Evolutionary conservation across 225 moss, liverwort and hornwort species (phyloP).

Genomic region (Physcomitrium patens): DNA sequence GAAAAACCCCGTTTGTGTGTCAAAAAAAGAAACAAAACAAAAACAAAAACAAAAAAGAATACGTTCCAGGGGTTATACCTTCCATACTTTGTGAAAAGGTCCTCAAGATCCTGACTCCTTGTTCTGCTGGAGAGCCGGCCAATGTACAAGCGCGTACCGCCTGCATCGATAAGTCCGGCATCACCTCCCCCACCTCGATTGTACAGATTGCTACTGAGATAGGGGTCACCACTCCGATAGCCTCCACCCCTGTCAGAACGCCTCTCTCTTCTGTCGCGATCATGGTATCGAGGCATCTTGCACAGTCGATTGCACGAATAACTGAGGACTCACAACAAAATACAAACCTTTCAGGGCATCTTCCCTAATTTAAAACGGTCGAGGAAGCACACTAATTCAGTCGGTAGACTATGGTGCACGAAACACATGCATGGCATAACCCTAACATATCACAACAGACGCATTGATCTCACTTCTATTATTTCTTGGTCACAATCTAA

Average conservation of each 20-base stretch:
- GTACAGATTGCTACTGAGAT: slow-evolving; percentile 18
- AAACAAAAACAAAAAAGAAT: no score
- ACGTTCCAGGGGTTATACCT: slow-evolving; percentile 39
- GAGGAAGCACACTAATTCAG: background rate
- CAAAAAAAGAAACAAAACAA: no score
- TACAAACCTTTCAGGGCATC: background rate
- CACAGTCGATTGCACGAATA: background rate
- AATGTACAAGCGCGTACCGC: slow-evolving; percentile 80
- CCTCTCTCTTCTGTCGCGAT: slow-evolving; percentile 54
- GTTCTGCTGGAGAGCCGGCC: slow-evolving; percentile 84
- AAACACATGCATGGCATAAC: background rate
- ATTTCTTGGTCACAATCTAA: no score
- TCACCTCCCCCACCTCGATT: slow-evolving; percentile 26
- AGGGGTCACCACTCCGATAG: slow-evolving; percentile 42
- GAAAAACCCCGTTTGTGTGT: no score
- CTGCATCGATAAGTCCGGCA: slow-evolving; percentile 32
- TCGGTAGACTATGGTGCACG: rapidly evolving
- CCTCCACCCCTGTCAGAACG: slow-evolving; percentile 34
- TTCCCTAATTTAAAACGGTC: background rate
- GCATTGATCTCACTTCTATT: background rate
- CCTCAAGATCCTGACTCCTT: slow-evolving; percentile 87
- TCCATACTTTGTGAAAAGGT: slow-evolving; percentile 86
- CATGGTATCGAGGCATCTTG: slow-evolving; percentile 71
- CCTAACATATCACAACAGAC: background rate
- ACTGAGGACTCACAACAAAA: background rate